Percentiles rank a stretch among this genome's conserved stretches.
These are phyloP conservation scores for Coniochaeta ligniaria DNA, from an alignment of 2,329 filamentous ascomycete species.

Conservation along the genomic window DNA sequence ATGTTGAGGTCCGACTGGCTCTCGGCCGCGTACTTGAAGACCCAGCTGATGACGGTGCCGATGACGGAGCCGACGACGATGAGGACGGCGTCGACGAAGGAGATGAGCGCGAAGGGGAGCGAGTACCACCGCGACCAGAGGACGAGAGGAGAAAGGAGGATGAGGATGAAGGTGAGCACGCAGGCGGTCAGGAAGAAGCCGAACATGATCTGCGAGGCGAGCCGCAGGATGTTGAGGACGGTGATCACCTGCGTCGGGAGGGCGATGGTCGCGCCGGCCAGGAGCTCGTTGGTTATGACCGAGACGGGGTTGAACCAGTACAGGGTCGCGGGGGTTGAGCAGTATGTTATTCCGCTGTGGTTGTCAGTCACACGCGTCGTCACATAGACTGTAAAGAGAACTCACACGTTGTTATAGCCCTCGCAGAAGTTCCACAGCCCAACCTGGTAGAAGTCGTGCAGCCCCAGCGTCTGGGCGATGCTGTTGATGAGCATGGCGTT, in stretches of 20 bases:
- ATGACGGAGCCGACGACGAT: slow-evolving; percentile 65
- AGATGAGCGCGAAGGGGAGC: slow-evolving; percentile 60
- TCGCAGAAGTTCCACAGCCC: slow-evolving; percentile 91
- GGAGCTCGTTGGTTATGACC: slow-evolving; percentile 71
- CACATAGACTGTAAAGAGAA: slow-evolving; percentile 3
- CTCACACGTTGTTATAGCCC: slow-evolving; percentile 62
- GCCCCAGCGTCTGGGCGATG: slow-evolving; percentile 75
- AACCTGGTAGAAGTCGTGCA: slow-evolving; percentile 92
- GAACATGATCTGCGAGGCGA: slow-evolving; percentile 82
- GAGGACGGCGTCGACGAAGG: slow-evolving; percentile 59
- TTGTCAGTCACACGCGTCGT: slow-evolving; percentile 18
- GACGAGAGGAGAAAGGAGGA: slow-evolving; percentile 56
- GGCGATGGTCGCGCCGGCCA: slow-evolving; percentile 76
- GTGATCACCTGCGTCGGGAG: slow-evolving; percentile 67
- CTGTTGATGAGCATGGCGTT: slow-evolving; percentile 75
- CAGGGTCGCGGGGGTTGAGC: slow-evolving; percentile 60
- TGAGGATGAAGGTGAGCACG: slow-evolving; percentile 63
- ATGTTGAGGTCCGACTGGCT: slow-evolving; percentile 72
- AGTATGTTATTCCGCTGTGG: slow-evolving; percentile 62
- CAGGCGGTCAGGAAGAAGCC: slow-evolving; percentile 71
- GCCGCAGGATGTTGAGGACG: slow-evolving; percentile 66
- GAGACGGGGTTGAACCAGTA: slow-evolving; percentile 92
- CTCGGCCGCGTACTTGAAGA: slow-evolving; percentile 71
- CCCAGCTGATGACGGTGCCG: slow-evolving; percentile 76
- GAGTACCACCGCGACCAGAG: slow-evolving; percentile 51